Evolutionary conservation across 164 flowering plant species (phyloP).

Genomic region (Tetracentron sinense): DNA sequence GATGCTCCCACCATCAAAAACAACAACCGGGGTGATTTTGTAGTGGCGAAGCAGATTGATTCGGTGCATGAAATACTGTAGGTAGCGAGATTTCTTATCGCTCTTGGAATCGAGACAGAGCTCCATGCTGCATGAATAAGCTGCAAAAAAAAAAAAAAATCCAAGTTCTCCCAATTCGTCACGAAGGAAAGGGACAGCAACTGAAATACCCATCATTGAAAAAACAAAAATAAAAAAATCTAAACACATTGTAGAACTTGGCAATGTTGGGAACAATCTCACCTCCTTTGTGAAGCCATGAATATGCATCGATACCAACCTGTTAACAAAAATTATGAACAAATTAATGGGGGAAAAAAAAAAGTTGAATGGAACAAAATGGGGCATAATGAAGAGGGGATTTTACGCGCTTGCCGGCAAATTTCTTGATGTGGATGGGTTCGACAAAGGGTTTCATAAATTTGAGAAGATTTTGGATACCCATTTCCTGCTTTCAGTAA

Average conservation of each 20-base stretch:
- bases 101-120: conserved; percentile 47
- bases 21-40: conserved; percentile 72
- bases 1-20: conserved; percentile 71
- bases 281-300: conserved; percentile 98
- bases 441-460: conserved; percentile 75
- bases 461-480: conserved; percentile 73
- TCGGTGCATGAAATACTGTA: conserved; percentile 81
- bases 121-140: conserved; percentile 94
- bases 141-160: no score
- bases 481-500: conserved; percentile 37
- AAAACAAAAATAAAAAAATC: background rate
- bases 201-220: background rate
- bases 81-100: conserved; percentile 42
- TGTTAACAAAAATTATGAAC: conserved; percentile 13
- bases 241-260: background rate
- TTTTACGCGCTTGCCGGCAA: conserved; percentile 65
- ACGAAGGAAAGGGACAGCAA: no score
- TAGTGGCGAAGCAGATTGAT: conserved; percentile 65
- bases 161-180: background rate
- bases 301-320: conserved; percentile 92
- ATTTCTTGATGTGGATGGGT: conserved; percentile 65
- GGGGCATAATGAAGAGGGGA: background rate
- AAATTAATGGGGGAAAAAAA: background rate
- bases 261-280: background rate
- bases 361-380: background rate